Conservation (phyloP, 2,329 filamentous ascomycete genomes). For the Ascochyta koolunga region DNA sequence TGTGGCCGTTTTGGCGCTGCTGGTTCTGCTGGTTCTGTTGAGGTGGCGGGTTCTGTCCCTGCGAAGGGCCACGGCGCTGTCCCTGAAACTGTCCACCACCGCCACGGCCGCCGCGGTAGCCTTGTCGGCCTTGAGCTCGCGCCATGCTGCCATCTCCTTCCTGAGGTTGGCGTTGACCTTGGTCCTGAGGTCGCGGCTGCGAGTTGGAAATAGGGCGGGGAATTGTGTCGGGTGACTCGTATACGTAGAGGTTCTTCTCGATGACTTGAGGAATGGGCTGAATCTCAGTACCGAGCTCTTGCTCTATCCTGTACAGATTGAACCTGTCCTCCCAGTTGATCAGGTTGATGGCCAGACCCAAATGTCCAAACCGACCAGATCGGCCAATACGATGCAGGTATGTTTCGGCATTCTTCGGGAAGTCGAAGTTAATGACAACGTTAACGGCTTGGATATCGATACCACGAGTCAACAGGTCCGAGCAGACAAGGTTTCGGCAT, state of each 20-base stretch:
- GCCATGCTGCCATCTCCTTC: slow-evolving; percentile 34
- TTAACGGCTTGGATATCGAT: slow-evolving; percentile 99
- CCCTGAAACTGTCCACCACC: slow-evolving; percentile 43
- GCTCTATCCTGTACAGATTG: slow-evolving; percentile 98
- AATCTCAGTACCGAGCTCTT: slow-evolving; percentile 96
- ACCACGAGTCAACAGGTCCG: slow-evolving; percentile 94
- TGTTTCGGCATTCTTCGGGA: slow-evolving; percentile 98
- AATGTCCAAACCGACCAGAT: slow-evolving; percentile 94
- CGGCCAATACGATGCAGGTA: slow-evolving; percentile 98
- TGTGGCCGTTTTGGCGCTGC: slow-evolving; percentile 45
- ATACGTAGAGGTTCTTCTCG: slow-evolving; percentile 98
- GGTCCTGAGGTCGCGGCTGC: slow-evolving; percentile 30
- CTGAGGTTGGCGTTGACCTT: slow-evolving; percentile 30
- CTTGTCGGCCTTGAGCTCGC: slow-evolving; percentile 36
- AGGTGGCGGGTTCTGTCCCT: slow-evolving; percentile 9
- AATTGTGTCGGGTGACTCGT: slow-evolving; percentile 94
- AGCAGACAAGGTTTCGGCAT: slow-evolving; percentile 97
- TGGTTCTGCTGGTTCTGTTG: slow-evolving; percentile 35
- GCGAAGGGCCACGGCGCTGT: slow-evolving; percentile 35
- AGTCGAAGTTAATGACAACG: slow-evolving; percentile 99
- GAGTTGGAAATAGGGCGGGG: slow-evolving; percentile 76
- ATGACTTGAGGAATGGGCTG: slow-evolving; percentile 93
- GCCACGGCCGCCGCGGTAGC: slow-evolving; percentile 44
- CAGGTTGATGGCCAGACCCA: slow-evolving; percentile 96
- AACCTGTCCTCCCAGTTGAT: slow-evolving; percentile 99